Base-by-base conservation (phyloP, 2,329 filamentous ascomycete species). In the Penicillium sp. region DNA sequence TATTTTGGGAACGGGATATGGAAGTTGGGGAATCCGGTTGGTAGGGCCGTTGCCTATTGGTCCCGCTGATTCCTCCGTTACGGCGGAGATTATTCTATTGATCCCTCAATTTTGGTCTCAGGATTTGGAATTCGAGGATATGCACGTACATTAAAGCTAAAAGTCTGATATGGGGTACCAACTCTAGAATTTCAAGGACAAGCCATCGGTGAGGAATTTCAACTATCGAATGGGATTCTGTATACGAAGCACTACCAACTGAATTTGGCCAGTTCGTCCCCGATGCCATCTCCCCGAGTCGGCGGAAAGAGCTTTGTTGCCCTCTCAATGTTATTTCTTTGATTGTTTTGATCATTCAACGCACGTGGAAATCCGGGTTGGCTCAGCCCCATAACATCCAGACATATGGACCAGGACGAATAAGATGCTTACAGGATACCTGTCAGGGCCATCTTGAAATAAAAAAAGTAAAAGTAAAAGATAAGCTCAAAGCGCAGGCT, bases 401-500 rank as follows among this genome's bases (percentile, higher is more conserved):
- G n/a, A 13, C 17, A n/a, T 38, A 44, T 51, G 3, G 8, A 36
- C 29, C 31, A 42, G 53, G 45, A 6, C 21, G 39, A 29, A 51
- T 44, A 51, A 55, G 47, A 43, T 53, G 50, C 36, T 48, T 23
- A 48, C 38, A 15, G 27, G 2, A 35, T 58, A 21, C 49, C 29
- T 48, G n/a, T 31, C 49, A 47, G 23, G 43, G 21, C n/a, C 38
- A 48, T 23, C 38, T 27, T 19, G 35, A 17, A 4, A 27, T 15
- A 23, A 45, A 45, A 52, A 38, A 57, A 31, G 41, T 9, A n/a
- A 31, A 55, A n/a, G 15, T 12, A 41, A 41, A 35, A 50, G 41
- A 54, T 58, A 58, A 55, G 50, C 58, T 54, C 55, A 51, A 47
- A 36, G 55, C 36, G 42, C 41, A 50, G 55, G 45, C 47, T 49